These are phyloP conservation scores for Begonia masoniana DNA, from an alignment of 306 rosid species.

Conservation along the genomic window DNA sequence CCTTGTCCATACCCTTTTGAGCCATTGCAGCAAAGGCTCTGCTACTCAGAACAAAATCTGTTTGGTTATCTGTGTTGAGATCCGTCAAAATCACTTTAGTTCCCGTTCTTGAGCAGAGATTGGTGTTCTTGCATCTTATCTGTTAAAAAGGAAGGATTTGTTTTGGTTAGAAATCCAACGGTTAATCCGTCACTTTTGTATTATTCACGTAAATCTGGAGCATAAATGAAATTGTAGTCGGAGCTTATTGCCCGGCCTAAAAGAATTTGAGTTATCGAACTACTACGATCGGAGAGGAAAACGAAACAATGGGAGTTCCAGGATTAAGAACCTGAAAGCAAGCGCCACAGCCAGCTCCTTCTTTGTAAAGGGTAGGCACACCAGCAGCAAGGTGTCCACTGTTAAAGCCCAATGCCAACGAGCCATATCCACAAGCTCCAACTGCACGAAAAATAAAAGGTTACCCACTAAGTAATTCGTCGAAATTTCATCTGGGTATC, in stretches of 20 bases:
- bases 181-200: too few species aligned
- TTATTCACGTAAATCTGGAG: too few species aligned
- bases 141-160: conserved; percentile 8
- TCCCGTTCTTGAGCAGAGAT: conserved; percentile 36
- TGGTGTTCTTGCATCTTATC: conserved; percentile 70
- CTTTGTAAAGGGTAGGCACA: conserved; percentile 44
- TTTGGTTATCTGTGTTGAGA: conserved; percentile 35
- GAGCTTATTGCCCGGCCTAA: too few species aligned
- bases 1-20: conserved; percentile 24
- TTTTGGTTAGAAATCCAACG: too few species aligned
- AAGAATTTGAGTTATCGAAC: too few species aligned
- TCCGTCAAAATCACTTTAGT: conserved; percentile 55
- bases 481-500: background rate
- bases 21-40: conserved; percentile 70
- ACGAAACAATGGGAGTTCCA: too few species aligned
- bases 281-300: too few species aligned
- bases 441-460: conserved; percentile 29
- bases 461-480: conserved; percentile 7
- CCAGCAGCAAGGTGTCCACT: conserved; percentile 57
- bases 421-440: conserved; percentile 94
- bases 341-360: conserved; percentile 86
- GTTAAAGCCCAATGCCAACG: conserved; percentile 35
- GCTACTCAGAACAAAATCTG: conserved; percentile 65
- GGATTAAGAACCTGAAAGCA: conserved; percentile 53
- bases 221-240: too few species aligned